Evolutionary conservation across 1,284 basidiomycete genomes (phyloP).

Genomic region (Blastosporella zonata): DNA sequence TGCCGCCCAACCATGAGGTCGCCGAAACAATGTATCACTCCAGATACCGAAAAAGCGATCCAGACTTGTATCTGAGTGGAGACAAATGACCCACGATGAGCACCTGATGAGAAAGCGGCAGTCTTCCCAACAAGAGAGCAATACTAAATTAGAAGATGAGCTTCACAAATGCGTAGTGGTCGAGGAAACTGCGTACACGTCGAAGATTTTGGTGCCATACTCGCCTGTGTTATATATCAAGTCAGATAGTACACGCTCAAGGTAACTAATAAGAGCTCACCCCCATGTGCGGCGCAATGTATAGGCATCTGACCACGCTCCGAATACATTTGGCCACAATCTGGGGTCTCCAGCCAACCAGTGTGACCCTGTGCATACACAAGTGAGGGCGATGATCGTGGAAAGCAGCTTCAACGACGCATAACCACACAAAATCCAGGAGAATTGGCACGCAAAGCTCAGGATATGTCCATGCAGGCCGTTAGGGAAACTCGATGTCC

Average conservation of each 20-base stretch:
- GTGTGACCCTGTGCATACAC: constrained; percentile 2
- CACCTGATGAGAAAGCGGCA: not conserved
- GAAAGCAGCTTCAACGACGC: constrained; percentile 1
- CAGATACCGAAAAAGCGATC: constrained; percentile 4
- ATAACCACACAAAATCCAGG: not conserved
- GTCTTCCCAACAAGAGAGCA: not conserved
- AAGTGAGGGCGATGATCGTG: constrained; percentile 2
- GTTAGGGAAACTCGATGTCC: constrained; percentile 3
- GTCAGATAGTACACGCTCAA: not conserved
- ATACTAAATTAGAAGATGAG: not conserved
- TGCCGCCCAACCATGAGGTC: constrained; percentile 10
- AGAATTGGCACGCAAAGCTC: constrained; percentile 1
- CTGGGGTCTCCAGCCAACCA: constrained; percentile 4
- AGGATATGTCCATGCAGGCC: constrained; percentile 1
- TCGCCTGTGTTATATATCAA: not conserved
- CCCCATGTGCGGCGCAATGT: constrained; percentile 10
- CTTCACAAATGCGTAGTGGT: not conserved
- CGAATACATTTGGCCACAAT: constrained; percentile 10
- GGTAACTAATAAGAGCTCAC: not conserved
- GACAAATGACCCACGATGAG: not conserved
- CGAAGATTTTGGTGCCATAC: constrained; percentile 11
- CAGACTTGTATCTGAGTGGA: constrained; percentile 7
- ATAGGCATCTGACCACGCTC: constrained; percentile 8
- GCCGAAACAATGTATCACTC: constrained; percentile 7
- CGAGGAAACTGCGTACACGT: constrained; percentile 4